Percentiles rank a stretch among this genome's conserved stretches.
phyloP scores from a whole-genome alignment of 2,329 filamentous ascomycete species.

The Sporothrix euskadiensis region DNA sequence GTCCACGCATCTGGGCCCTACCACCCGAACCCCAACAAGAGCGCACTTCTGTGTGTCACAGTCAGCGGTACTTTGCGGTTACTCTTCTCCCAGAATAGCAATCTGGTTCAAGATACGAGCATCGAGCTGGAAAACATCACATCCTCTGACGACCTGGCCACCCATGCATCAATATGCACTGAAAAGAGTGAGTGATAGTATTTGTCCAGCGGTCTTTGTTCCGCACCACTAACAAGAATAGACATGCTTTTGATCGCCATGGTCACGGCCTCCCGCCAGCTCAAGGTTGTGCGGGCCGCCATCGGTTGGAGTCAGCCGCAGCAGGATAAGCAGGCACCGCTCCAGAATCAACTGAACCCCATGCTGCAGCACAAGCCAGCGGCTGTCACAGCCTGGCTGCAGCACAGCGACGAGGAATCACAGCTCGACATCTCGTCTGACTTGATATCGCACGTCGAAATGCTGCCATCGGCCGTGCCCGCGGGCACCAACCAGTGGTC shows the following conservation, averaged over 20 bases:
- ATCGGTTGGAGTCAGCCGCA: constrained; percentile 72
- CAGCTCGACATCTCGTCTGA: constrained; percentile 54
- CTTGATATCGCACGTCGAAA: constrained; percentile 71
- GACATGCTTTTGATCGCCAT: constrained; percentile 62
- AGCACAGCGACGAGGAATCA: constrained; percentile 45
- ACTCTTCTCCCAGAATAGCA: constrained; percentile 73
- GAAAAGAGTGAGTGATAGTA: constrained; percentile 64
- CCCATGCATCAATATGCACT: constrained; percentile 73
- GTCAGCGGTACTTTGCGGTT: constrained; percentile 72
- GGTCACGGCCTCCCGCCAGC: constrained; percentile 67
- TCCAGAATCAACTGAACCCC: constrained; percentile 53
- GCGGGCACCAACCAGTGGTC: constrained; percentile 55
- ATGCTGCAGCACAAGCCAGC: constrained; percentile 57
- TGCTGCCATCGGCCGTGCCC: constrained; percentile 67
- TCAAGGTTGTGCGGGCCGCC: constrained; percentile 71
- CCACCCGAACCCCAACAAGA: constrained; percentile 70
- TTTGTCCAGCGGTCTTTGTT: not conserved
- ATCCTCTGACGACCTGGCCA: constrained; percentile 72
- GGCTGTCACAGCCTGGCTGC: constrained; percentile 59
- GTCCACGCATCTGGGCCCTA: constrained; percentile 68
- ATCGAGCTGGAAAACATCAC: constrained; percentile 73
- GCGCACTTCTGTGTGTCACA: constrained; percentile 75
- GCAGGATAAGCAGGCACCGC: constrained; percentile 55
- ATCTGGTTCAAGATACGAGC: constrained; percentile 68
- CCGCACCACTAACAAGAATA: not conserved